Conservation (phyloP, 192 early-diverging fungal species). For the Linnemannia schmuckeri region DNA sequence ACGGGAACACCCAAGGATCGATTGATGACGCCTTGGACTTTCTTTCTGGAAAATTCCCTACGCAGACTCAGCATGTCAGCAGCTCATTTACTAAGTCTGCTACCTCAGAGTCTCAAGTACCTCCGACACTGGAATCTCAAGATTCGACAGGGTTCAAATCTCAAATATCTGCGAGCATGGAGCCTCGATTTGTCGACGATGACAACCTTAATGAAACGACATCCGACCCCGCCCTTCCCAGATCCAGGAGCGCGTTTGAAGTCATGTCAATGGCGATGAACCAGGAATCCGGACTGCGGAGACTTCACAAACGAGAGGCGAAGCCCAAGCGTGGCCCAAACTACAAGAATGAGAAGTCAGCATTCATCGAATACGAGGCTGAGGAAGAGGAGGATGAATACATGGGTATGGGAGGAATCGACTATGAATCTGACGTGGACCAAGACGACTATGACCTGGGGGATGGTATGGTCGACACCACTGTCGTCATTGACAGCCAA, state of each 20-base stretch:
- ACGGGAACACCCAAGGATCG: background rate
- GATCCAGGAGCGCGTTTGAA: conserved; percentile 32
- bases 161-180: background rate
- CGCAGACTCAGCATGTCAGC: background rate
- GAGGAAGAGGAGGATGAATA: conserved; percentile 56
- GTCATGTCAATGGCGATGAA: conserved; percentile 5
- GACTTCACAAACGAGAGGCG: conserved; percentile 25
- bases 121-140: background rate
- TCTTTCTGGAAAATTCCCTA: conserved; percentile 12
- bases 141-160: background rate
- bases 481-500: conserved; percentile 1
- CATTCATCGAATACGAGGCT: conserved; percentile 56
- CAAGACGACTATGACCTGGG: conserved; percentile 49
- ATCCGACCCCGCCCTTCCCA: background rate
- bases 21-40: conserved; percentile 13
- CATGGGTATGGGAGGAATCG: conserved; percentile 55
- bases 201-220: background rate
- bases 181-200: background rate
- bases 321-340: conserved; percentile 16
- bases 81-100: background rate
- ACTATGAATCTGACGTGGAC: conserved; percentile 51
- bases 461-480: conserved; percentile 47
- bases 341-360: conserved; percentile 32
- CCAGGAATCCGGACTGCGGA: conserved; percentile 3
- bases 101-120: background rate